Percentiles rank a stretch among this genome's conserved stretches.
Evolutionary conservation across 768 basidiomycete species (phyloP).

Genomic region (Lenzites betulinus): DNA sequence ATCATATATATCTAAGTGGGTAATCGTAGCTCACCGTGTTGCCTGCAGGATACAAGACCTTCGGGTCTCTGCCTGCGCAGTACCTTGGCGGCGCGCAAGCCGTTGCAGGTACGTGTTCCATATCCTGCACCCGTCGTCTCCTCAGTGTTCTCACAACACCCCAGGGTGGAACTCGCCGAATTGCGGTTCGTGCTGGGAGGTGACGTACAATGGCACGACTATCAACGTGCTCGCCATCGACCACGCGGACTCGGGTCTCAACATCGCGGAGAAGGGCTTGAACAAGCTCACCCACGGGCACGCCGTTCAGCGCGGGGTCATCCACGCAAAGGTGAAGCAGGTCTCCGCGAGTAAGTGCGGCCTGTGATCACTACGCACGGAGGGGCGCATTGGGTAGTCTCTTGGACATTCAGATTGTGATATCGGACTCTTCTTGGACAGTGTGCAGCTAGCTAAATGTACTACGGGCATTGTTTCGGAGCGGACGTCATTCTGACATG

Average conservation of each 20-base stretch:
- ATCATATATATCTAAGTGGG: too few species aligned
- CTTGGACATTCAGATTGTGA: too few species aligned
- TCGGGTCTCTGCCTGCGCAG: constrained; percentile 38
- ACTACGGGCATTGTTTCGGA: too few species aligned
- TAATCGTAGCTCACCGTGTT: neutral
- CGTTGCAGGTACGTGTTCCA: constrained; percentile 17
- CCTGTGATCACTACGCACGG: constrained; percentile 39
- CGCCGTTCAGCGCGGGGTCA: constrained; percentile 48
- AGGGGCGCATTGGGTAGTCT: too few species aligned
- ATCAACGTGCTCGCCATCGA: constrained; percentile 35
- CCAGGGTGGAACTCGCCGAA: constrained; percentile 31
- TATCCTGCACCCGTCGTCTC: neutral
- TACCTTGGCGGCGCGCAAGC: constrained; percentile 36
- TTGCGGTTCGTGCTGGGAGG: constrained; percentile 39
- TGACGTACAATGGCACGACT: constrained; percentile 28
- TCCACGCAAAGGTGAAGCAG: constrained; percentile 44
- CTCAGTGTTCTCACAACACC: neutral
- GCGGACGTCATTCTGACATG: too few species aligned
- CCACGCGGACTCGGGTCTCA: constrained; percentile 33
- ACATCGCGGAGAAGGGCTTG: constrained; percentile 36
- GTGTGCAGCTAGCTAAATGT: too few species aligned
- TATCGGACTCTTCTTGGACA: too few species aligned
- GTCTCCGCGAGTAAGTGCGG: constrained; percentile 53
- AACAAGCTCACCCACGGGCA: constrained; percentile 40
- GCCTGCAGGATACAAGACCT: constrained; percentile 32